Evolutionary conservation across 2,329 filamentous ascomycete genomes (phyloP), one percentile per base, ranked within the genome.

Genomic region (Cadophora sp.): DNA sequence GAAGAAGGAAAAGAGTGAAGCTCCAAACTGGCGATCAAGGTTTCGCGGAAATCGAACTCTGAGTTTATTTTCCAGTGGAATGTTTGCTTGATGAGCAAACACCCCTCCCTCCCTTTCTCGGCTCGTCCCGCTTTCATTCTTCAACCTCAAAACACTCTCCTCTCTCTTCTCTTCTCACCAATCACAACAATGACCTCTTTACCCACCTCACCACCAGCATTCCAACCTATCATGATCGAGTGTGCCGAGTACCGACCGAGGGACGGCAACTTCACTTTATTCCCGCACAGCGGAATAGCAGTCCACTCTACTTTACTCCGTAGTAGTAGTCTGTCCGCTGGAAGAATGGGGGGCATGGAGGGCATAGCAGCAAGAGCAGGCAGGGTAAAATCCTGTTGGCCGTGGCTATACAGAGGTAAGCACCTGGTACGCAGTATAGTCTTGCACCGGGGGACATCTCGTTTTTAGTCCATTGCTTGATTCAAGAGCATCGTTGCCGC

Each of bases 201-300:
- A 39, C 45, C 45, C 45, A 22, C 45, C 24, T 3, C n/a, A 48
- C 1, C 45, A 48, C 39, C 39, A 22, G 13, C 4, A 60, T 47
- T 30, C 22, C 58, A 18, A 5, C 22, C 55, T 45, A 48, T 65
- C 55, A 39, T 43, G 41, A 59, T 27, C 59, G 24, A 4, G n/a
- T 33, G 61, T 65, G 63, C 62, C 62, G 66, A 65, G 33, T 56
- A 50, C 24, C 66, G 55, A 36, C 36, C 41, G 43, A 59, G 41
- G 43, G 24, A 61, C 48, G 56, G 43, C 56, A 50, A 56, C n/a
- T 14, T 36, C 22, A 43, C 43, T 50, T 67, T 62, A 58, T 67
- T 64, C 66, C 66, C 56, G 5, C 48, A 51, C 22, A 27, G 36
- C 36, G 13, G 6, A 45, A 13, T 20, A 27, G 22, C 47, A 43